A percentile compares a stretch with the other conserved stretches of the same genome.
Conservation (phyloP, 2,329 filamentous ascomycete species). For the Colletotrichum noveboracense region DNA sequence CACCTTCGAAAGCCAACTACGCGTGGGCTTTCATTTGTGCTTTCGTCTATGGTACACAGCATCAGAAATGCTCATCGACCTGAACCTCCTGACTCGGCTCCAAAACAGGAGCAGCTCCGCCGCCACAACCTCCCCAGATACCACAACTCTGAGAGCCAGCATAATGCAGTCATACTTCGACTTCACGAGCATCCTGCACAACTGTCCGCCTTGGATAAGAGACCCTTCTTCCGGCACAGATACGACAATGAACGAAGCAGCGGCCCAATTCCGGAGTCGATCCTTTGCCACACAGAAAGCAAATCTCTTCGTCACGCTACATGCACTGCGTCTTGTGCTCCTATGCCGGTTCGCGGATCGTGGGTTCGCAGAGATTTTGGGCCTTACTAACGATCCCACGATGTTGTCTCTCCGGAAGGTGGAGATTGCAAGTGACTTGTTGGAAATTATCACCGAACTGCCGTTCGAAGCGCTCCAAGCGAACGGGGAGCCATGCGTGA, state of each 20-base stretch:
- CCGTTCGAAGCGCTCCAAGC: constrained; percentile 47
- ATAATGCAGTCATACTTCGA: constrained; percentile 26
- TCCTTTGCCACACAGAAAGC: constrained; percentile 41
- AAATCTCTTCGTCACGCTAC: constrained; percentile 44
- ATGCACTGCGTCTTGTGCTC: constrained; percentile 47
- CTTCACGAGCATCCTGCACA: constrained; percentile 25
- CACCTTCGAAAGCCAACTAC: background rate
- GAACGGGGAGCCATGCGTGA: constrained; percentile 44
- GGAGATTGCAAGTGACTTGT: constrained; percentile 48
- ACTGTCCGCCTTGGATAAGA: background rate
- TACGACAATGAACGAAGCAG: fast-evolving
- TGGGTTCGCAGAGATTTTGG: background rate
- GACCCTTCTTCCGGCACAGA: background rate
- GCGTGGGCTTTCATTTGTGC: background rate
- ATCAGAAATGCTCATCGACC: constrained; percentile 2
- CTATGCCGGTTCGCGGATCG: background rate
- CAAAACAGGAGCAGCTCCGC: background rate
- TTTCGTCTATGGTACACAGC: constrained; percentile 1
- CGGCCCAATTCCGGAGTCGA: background rate
- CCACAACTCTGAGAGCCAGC: constrained; percentile 16
- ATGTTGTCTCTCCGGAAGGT: constrained; percentile 33
- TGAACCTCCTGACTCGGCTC: background rate
- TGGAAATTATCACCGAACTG: constrained; percentile 42
- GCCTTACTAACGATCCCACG: background rate
- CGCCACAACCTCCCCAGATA: background rate